A percentile compares a stretch with the other conserved stretches of the same genome.
Evolutionary conservation across 1,284 basidiomycete species (phyloP).

Genomic region (Puccinia coronata): DNA sequence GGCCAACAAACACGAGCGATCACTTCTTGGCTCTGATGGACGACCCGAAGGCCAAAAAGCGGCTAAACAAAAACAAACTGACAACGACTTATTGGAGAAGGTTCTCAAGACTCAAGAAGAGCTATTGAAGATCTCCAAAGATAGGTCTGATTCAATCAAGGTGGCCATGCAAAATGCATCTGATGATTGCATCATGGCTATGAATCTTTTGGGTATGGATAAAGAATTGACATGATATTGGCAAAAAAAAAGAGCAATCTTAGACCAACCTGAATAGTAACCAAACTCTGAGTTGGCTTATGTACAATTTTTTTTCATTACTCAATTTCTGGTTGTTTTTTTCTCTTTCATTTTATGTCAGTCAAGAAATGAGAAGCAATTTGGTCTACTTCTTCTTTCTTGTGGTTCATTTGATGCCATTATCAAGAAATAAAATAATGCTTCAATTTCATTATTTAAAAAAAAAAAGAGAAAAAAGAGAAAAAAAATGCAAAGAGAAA

Average conservation of each 20-base stretch:
- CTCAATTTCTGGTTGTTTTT: background rate
- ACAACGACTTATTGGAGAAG: background rate
- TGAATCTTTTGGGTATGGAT: background rate
- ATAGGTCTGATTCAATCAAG: background rate
- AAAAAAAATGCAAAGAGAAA: no score
- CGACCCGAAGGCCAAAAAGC: background rate
- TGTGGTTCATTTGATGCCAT: no score
- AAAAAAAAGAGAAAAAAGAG: no score
- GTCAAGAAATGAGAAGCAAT: no score
- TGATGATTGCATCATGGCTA: background rate
- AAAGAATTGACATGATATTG: background rate
- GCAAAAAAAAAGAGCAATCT: conserved; percentile 2
- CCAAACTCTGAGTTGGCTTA: background rate
- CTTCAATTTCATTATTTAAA: no score
- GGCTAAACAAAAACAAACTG: background rate
- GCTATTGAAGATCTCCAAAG: conserved; percentile 9
- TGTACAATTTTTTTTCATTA: background rate
- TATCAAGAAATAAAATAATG: no score
- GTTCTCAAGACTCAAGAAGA: no score
- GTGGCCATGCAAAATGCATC: background rate
- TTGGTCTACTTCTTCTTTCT: no score
- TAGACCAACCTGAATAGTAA: background rate
- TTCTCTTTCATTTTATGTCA: background rate
- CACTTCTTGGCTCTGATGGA: background rate
- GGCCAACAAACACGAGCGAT: background rate